Conservation (phyloP, 345 rosid species). For the Salix brachista region DNA sequence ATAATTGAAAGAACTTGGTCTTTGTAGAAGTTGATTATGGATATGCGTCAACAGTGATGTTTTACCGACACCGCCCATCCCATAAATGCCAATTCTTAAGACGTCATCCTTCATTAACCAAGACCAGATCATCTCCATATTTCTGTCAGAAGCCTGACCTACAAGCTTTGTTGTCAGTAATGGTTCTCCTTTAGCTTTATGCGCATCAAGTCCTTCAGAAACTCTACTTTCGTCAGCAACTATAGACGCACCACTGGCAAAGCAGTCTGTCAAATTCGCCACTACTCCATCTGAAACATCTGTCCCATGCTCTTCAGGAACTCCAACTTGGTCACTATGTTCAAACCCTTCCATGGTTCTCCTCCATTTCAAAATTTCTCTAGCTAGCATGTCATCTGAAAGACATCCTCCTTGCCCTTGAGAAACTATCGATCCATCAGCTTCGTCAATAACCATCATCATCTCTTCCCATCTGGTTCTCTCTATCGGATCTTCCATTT, state of each 20-base stretch:
- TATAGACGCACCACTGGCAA: neutral
- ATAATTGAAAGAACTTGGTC: neutral
- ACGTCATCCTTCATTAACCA: conserved; percentile 1
- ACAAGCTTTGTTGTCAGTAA: neutral
- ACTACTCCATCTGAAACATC: neutral
- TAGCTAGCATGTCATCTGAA: neutral
- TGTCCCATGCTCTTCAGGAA: neutral
- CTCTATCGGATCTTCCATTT: neutral
- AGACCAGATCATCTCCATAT: neutral
- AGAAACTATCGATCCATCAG: neutral
- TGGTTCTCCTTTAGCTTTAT: neutral
- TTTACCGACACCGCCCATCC: conserved; percentile 21
- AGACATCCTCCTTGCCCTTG: neutral
- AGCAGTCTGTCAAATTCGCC: neutral
- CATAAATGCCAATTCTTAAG: conserved; percentile 12
- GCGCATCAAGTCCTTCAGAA: neutral
- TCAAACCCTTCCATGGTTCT: neutral
- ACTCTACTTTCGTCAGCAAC: neutral
- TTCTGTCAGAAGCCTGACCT: neutral
- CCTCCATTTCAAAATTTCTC: neutral
- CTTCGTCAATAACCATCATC: neutral
- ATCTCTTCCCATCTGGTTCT: neutral
- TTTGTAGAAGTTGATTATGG: neutral
- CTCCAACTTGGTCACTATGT: neutral
- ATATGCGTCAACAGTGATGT: conserved; percentile 7